Conservation (phyloP, 495 filamentous ascomycete species). For the Penicillium lividum region DNA sequence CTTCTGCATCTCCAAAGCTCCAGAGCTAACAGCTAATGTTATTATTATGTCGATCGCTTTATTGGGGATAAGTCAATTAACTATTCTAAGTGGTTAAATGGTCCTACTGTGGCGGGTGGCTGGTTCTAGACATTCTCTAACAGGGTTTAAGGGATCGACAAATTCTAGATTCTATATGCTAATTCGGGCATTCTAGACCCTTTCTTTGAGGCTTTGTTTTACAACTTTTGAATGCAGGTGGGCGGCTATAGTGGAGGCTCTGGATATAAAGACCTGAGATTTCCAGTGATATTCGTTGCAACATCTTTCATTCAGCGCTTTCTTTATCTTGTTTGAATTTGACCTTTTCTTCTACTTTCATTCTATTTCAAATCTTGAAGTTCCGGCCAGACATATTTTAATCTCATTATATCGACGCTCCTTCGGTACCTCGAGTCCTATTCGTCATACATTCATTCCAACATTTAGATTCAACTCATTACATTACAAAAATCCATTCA, state of each 20-base stretch:
- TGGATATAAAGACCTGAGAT: slow-evolving; percentile 6
- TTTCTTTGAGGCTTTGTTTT: background rate
- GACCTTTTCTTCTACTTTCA: background rate
- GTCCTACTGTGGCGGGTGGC: background rate
- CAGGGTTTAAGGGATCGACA: slow-evolving; percentile 3
- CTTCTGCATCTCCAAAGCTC: background rate
- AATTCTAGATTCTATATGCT: slow-evolving; percentile 20
- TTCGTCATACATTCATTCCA: no score
- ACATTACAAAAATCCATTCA: background rate
- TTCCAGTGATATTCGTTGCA: background rate
- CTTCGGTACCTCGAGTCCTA: background rate
- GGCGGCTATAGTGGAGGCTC: slow-evolving; percentile 5
- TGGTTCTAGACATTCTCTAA: slow-evolving; percentile 4
- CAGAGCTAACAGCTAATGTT: background rate
- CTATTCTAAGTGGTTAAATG: background rate
- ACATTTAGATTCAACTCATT: background rate
- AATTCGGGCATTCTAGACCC: slow-evolving; percentile 23
- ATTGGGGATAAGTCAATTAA: background rate
- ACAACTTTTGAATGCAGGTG: background rate
- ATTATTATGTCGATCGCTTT: background rate
- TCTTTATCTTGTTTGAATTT: slow-evolving; percentile 9
- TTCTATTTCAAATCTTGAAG: background rate
- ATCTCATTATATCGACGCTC: background rate
- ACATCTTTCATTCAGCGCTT: slow-evolving; percentile 16
- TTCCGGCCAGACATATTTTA: background rate